A percentile compares a stretch with the other conserved stretches of the same genome.
These are phyloP conservation scores for Mortierella sp. DNA, from an alignment of 371 early-diverging fungal species.

Conservation along the genomic window DNA sequence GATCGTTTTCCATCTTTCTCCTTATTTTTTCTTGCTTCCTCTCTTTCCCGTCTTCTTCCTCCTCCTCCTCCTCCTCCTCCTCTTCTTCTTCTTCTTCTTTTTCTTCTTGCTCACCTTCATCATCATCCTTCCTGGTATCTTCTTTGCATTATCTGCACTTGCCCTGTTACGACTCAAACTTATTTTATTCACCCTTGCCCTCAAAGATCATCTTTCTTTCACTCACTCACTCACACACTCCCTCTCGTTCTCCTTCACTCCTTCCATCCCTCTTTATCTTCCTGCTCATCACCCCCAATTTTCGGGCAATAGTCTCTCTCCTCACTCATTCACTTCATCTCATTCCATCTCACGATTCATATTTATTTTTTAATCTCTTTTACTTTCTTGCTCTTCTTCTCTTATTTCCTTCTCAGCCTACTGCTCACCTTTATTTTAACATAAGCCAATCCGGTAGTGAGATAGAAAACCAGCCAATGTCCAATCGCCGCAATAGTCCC, in stretches of 20 bases:
- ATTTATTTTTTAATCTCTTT: neutral
- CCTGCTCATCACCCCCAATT: neutral
- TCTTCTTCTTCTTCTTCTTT: neutral
- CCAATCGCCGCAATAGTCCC: conserved; percentile 35
- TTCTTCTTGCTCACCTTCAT: neutral
- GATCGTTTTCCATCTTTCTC: neutral
- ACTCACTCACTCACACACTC: neutral
- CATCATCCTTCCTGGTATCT: neutral
- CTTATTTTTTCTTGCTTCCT: neutral
- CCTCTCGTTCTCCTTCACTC: neutral
- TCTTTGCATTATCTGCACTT: neutral
- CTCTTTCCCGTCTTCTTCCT: neutral
- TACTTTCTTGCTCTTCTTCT: conserved; percentile 1
- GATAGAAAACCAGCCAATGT: conserved; percentile 8
- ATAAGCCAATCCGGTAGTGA: neutral
- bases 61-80: neutral
- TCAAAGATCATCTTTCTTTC: neutral
- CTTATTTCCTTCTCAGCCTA: neutral
- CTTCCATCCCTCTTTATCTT: neutral
- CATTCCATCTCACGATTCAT: neutral
- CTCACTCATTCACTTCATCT: conserved; percentile 11
- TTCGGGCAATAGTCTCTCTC: neutral
- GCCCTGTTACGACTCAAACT: neutral
- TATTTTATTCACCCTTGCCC: neutral
- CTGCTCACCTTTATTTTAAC: neutral